A percentile compares a stretch with the other conserved stretches of the same genome.
phyloP scores from a whole-genome alignment of 1,284 basidiomycete genomes.

The Sutorius eximius region DNA sequence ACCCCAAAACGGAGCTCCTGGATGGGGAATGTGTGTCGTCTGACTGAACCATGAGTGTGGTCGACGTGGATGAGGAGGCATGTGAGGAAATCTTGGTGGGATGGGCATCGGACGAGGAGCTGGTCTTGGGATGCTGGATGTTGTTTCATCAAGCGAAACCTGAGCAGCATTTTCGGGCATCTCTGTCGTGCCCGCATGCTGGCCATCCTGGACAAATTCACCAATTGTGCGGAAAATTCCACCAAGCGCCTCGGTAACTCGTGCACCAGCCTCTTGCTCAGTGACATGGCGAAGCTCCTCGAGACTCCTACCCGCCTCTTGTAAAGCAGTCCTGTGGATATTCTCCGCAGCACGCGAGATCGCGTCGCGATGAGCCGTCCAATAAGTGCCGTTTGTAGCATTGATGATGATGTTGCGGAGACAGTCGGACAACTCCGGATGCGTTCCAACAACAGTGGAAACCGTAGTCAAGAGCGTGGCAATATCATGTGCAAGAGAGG shows the following conservation, averaged over 20 bases:
- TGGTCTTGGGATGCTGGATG: slow-evolving; percentile 4
- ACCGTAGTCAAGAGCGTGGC: slow-evolving; percentile 58
- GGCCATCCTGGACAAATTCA: slow-evolving; percentile 29
- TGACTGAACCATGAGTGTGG: slow-evolving; percentile 28
- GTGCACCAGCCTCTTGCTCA: slow-evolving; percentile 63
- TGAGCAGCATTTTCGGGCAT: not conserved
- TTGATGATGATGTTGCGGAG: slow-evolving; percentile 63
- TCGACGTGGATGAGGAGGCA: slow-evolving; percentile 19
- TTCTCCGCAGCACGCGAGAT: slow-evolving; percentile 55
- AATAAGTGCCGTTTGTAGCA: slow-evolving; percentile 63
- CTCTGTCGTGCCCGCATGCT: slow-evolving; percentile 4
- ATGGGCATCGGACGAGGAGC: not conserved
- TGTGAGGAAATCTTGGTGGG: slow-evolving; percentile 6
- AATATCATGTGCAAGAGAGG: slow-evolving; percentile 62
- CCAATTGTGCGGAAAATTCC: slow-evolving; percentile 57
- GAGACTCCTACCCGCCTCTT: slow-evolving; percentile 40
- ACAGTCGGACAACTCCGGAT: slow-evolving; percentile 69
- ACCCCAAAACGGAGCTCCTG: slow-evolving; percentile 12
- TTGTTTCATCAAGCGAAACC: not conserved
- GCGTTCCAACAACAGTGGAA: slow-evolving; percentile 51
- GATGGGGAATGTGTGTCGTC: slow-evolving; percentile 13
- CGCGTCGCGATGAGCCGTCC: slow-evolving; percentile 58
- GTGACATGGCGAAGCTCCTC: slow-evolving; percentile 46
- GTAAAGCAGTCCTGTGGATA: slow-evolving; percentile 45
- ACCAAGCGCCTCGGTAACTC: slow-evolving; percentile 63